A percentile compares a stretch with the other conserved stretches of the same genome.
phyloP scores from a whole-genome alignment of 208 protist species.

The Tritrichomonas musculus region DNA sequence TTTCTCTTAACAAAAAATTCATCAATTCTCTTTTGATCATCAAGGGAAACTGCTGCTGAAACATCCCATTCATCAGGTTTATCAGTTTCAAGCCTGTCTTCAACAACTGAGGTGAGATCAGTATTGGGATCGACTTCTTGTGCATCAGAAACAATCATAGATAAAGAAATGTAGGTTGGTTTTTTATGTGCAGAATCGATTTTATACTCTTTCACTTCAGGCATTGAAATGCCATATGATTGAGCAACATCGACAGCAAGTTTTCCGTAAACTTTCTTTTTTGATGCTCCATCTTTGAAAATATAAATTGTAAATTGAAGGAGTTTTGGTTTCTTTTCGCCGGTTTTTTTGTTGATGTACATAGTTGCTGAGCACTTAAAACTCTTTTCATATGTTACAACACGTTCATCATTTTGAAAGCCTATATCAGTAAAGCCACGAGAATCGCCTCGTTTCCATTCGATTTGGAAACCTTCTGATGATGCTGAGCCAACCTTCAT shows the following conservation, averaged over 20 bases:
- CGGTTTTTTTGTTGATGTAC: background rate
- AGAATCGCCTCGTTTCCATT: background rate
- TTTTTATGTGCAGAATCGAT: background rate
- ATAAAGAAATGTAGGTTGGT: background rate
- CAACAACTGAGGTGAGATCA: background rate
- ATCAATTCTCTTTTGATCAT: background rate
- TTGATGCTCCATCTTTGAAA: background rate
- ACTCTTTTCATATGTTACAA: background rate
- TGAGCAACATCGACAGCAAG: background rate
- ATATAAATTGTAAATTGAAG: background rate
- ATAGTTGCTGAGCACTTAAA: background rate
- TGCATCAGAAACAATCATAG: background rate
- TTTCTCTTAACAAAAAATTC: background rate
- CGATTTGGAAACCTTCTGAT: background rate
- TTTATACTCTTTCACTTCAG: background rate
- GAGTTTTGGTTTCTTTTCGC: background rate
- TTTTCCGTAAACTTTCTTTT: background rate
- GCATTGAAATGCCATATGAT: background rate
- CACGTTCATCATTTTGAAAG: background rate
- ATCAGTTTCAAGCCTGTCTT: background rate
- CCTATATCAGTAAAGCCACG: background rate
- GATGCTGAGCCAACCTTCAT: too few relatives aligned
- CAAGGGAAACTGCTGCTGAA: background rate
- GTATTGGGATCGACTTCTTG: background rate
- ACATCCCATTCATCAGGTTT: constrained; percentile 1